Evolutionary conservation across 139 green algal genomes (phyloP), one percentile per base, ranked within the genome.

Genomic region (Coelastrella sp.): DNA sequence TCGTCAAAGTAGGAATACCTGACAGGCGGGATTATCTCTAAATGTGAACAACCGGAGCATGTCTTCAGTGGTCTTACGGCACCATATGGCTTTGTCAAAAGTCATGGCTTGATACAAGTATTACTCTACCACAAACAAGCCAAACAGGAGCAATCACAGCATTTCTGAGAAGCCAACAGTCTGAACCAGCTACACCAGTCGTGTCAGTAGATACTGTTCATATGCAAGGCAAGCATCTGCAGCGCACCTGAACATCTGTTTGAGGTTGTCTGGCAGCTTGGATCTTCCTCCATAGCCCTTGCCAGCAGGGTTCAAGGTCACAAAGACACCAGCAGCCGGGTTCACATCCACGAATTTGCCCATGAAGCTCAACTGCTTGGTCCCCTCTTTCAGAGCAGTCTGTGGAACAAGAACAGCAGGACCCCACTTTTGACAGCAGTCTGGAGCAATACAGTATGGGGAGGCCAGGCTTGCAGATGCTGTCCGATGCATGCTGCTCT

Each of bases 241-340:
- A 11, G 24, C 87, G 6, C 66, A 94, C 74, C 96, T 94, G 92
- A 98, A 97, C 73, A 98, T 94, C 91, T 96, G 91, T 94, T 97
- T 96, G 22, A 98, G 89, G 94, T 98, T 98, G 89, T 98, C 96
- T 8, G 96, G 96, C 49, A 98, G 95, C 92, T 97, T 96, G 57
- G 94, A 96, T 73, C 96, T 93, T 15, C 96, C 96, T 6, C 96
- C 96, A 80, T 98, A 98, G 56, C 95, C 95, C 87, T 96, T 96
- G 70, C 95, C 95, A 8, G 95, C 96, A 7, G 96, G 96, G 94
- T 98, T 98, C 27, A 99, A 91, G 7, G 97, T 99, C 25, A 99
- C 96, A 88, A 98, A 98, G 63, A 98, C 95, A 60, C 94, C 96
- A 14, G 95, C 96, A 56, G 95, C 95, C 20, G 84, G 87, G 93